phyloP scores from a whole-genome alignment of 371 early-diverging fungal genomes.

The Mucor velutinosus region DNA sequence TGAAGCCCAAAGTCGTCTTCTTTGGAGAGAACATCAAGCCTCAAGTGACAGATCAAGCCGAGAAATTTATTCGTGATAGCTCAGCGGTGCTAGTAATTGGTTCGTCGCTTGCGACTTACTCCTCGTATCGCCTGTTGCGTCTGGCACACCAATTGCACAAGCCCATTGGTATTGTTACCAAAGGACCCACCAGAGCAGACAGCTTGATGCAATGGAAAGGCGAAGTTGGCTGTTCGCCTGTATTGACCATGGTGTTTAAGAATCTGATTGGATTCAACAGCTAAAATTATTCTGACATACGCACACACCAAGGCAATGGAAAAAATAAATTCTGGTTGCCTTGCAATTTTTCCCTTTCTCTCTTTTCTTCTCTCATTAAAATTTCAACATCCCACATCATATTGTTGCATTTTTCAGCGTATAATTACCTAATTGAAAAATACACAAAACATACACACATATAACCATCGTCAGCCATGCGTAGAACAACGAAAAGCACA shows the following conservation, averaged over 20 bases:
- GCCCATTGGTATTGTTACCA: slow-evolving; percentile 71
- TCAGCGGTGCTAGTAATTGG: slow-evolving; percentile 77
- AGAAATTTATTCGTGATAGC: slow-evolving; percentile 56
- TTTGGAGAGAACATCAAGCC: slow-evolving; percentile 86
- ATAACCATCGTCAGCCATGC: neutral
- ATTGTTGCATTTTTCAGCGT: neutral
- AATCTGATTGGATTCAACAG: slow-evolving; percentile 2
- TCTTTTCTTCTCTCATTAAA: neutral
- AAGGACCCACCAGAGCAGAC: slow-evolving; percentile 81
- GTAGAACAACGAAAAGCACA: slow-evolving; percentile 10
- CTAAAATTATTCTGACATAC: neutral
- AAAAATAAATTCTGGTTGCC: neutral
- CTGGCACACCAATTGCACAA: slow-evolving; percentile 61
- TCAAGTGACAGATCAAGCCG: slow-evolving; percentile 51
- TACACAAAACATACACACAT: neutral
- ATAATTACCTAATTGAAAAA: neutral
- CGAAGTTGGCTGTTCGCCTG: slow-evolving; percentile 50
- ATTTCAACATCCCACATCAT: neutral
- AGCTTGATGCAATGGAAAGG: slow-evolving; percentile 58
- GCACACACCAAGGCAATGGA: neutral
- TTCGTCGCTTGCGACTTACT: slow-evolving; percentile 80
- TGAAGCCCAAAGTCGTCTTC: slow-evolving; percentile 81
- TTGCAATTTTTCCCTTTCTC: slow-evolving; percentile 2
- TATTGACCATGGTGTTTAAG: slow-evolving; percentile 25
- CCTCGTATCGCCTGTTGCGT: slow-evolving; percentile 76